Conservation (phyloP, 805 yeast species). For the Candida qinlingensis region DNA sequence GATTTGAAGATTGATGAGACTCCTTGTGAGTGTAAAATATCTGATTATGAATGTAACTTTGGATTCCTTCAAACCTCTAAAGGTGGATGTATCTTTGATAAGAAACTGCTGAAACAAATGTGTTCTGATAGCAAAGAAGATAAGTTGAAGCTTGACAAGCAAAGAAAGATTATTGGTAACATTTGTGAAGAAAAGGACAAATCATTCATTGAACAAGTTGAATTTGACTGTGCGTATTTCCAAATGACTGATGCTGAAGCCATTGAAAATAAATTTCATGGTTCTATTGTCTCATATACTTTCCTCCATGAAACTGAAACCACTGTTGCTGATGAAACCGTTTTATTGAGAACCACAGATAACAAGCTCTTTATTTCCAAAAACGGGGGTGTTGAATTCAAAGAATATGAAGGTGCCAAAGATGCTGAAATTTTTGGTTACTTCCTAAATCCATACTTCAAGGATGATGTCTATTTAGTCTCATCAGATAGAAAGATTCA, state of each 20-base stretch:
- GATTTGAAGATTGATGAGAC: slow-evolving; percentile 41
- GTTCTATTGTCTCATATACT: slow-evolving; percentile 45
- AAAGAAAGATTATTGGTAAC: slow-evolving; percentile 21
- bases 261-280: slow-evolving; percentile 40
- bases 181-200: slow-evolving; percentile 13
- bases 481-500: slow-evolving; percentile 28
- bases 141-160: slow-evolving; percentile 10
- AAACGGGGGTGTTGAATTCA: slow-evolving; percentile 32
- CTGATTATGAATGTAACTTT: slow-evolving; percentile 66
- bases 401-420: slow-evolving; percentile 6
- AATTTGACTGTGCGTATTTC: slow-evolving; percentile 18
- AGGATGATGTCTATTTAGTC: slow-evolving; percentile 36
- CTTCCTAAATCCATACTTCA: slow-evolving; percentile 50
- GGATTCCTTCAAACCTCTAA: slow-evolving; percentile 38
- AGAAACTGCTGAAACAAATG: slow-evolving; percentile 23
- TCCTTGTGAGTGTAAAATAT: slow-evolving; percentile 56
- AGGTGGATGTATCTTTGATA: slow-evolving; percentile 46
- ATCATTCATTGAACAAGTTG: slow-evolving; percentile 8
- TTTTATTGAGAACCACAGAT: slow-evolving; percentile 53
- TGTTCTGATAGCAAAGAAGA: slow-evolving; percentile 28
- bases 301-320: slow-evolving; percentile 42
- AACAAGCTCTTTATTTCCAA: slow-evolving; percentile 56
- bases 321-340: slow-evolving; percentile 49
- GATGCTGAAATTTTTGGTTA: slow-evolving; percentile 41
- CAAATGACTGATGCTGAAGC: slow-evolving; percentile 26